These are phyloP conservation scores for Mycena venus DNA, from an alignment of 768 basidiomycete genomes.

Conservation along the genomic window DNA sequence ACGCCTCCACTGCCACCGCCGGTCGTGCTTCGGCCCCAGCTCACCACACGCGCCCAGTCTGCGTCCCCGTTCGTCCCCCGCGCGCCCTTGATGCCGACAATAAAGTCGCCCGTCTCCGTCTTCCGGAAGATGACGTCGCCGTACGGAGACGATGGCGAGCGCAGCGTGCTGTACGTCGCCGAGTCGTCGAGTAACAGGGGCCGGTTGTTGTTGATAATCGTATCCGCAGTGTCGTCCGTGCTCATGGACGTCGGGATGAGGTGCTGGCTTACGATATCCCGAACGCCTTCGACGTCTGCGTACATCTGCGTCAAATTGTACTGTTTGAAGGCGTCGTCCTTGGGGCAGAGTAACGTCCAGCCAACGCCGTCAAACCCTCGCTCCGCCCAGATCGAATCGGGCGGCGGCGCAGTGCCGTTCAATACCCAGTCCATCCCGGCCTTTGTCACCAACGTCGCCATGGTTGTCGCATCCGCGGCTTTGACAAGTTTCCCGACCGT, in stretches of 20 bases:
- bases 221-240: slow-evolving; percentile 38
- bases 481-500: slow-evolving; percentile 91
- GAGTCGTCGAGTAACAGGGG: slow-evolving; percentile 81
- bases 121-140: slow-evolving; percentile 88
- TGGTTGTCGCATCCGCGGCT: slow-evolving; percentile 90
- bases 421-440: slow-evolving; percentile 94
- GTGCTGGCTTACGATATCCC: slow-evolving; percentile 80
- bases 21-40: slow-evolving; percentile 84
- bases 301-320: slow-evolving; percentile 85
- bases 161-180: slow-evolving; percentile 82
- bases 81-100: slow-evolving; percentile 82
- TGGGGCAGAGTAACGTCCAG: slow-evolving; percentile 94
- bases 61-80: slow-evolving; percentile 72
- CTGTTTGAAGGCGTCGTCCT: slow-evolving; percentile 91
- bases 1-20: slow-evolving; percentile 87
- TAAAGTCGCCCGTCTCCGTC: slow-evolving; percentile 57
- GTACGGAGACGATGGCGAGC: slow-evolving; percentile 74
- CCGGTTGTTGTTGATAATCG: slow-evolving; percentile 71
- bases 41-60: slow-evolving; percentile 75
- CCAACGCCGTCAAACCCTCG: slow-evolving; percentile 61
- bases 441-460: slow-evolving; percentile 85
- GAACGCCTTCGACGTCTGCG: slow-evolving; percentile 65
- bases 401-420: slow-evolving; percentile 85
- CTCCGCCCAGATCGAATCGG: slow-evolving; percentile 75
- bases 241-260: slow-evolving; percentile 67